Conservation (phyloP, 306 rosid species). For the Heteromeles arbutifolia region DNA sequence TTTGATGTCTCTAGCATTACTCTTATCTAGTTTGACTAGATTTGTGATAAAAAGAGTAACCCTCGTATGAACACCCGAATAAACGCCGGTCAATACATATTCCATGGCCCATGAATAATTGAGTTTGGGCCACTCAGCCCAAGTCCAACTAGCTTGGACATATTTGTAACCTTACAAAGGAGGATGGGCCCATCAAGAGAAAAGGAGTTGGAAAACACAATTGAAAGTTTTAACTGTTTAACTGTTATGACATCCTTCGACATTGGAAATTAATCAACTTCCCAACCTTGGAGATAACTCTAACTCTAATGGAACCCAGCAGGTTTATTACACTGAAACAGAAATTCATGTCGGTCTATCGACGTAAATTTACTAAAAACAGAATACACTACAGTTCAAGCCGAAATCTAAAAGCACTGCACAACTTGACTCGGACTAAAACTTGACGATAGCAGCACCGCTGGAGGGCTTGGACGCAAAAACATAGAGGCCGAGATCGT, state of each 20-base stretch:
- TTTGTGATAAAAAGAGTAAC: background rate
- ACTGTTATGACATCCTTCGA: background rate
- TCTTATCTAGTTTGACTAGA: no score
- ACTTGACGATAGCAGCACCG: slow-evolving; percentile 89
- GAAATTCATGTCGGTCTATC: background rate
- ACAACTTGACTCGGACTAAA: slow-evolving; percentile 28
- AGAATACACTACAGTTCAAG: background rate
- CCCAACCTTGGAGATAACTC: background rate
- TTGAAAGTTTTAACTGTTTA: no score
- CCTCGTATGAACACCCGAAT: background rate
- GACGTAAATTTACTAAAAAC: background rate
- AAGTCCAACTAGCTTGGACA: background rate
- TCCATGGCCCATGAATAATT: background rate
- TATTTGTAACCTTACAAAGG: background rate
- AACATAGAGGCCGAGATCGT: slow-evolving; percentile 69
- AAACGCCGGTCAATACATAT: no score
- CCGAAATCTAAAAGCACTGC: background rate
- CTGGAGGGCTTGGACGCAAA: slow-evolving; percentile 98
- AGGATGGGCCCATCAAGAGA: background rate
- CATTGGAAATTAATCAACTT: background rate
- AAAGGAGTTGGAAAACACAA: background rate
- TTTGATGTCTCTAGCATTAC: no score
- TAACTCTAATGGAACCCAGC: background rate
- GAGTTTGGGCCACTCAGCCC: no score
- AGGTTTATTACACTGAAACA: background rate